Percentiles rank a stretch among this genome's conserved stretches.
These are phyloP conservation scores for Amyloporia xantha DNA, from an alignment of 768 basidiomycete species.

Conservation along the genomic window DNA sequence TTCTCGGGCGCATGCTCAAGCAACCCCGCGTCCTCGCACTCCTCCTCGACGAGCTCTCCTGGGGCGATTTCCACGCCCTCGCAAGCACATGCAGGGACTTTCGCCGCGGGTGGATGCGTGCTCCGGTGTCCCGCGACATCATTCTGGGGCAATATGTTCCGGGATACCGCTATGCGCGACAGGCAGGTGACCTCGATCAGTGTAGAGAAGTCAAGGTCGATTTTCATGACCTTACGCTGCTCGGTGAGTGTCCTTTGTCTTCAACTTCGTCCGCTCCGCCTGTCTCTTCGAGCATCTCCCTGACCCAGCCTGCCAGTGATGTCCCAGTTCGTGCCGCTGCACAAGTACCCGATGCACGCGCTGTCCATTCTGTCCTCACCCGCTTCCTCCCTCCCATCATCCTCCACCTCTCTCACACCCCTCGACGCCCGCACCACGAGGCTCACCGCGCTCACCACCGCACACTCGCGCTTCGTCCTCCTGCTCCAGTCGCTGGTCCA, in stretches of 20 bases:
- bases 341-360: conserved; percentile 66
- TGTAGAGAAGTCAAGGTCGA: conserved; percentile 44
- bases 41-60: conserved; percentile 27
- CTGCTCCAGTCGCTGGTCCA: conserved; percentile 68
- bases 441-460: conserved; percentile 44
- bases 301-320: no score
- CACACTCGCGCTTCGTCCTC: conserved; percentile 72
- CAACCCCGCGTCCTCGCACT: conserved; percentile 29
- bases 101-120: conserved; percentile 25
- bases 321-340: conserved; percentile 58
- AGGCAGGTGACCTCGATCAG: conserved; percentile 31
- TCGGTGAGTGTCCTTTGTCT: conserved; percentile 43
- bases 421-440: conserved; percentile 27
- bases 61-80: conserved; percentile 37
- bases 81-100: conserved; percentile 29
- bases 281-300: no score
- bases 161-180: conserved; percentile 43
- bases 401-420: conserved; percentile 28
- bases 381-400: conserved; percentile 3
- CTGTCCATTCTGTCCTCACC: conserved; percentile 35
- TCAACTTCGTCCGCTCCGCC: conserved; percentile 8
- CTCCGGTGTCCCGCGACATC: conserved; percentile 28
- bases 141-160: conserved; percentile 49
- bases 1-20: conserved; percentile 24
- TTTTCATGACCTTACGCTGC: conserved; percentile 53